phyloP scores from a whole-genome alignment of 2,329 filamentous ascomycete genomes.

The Colletotrichum karsti region DNA sequence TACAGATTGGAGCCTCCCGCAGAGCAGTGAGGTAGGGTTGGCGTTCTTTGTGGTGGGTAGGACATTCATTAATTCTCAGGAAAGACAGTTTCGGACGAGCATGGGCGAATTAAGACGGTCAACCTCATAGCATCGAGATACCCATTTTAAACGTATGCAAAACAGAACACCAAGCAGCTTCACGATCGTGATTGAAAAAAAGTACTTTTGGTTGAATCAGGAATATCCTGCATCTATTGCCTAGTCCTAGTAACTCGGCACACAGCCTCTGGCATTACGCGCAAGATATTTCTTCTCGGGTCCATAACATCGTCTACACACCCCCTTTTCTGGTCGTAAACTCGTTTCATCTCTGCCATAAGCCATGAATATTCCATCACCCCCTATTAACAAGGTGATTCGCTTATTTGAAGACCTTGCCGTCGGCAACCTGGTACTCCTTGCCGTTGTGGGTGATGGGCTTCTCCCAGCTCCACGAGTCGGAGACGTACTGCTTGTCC shows the following conservation, averaged over 20 bases:
- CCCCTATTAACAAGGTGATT: conserved; percentile 25
- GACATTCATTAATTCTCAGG: neutral
- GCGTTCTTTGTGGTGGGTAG: neutral
- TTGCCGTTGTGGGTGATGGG: conserved; percentile 83
- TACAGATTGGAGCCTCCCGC: conserved; percentile 18
- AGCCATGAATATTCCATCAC: conserved; percentile 40
- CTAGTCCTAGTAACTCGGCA: conserved; percentile 23
- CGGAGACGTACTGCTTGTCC: conserved; percentile 86
- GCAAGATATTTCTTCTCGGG: conserved; percentile 27
- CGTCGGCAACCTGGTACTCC: conserved; percentile 86
- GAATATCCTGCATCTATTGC: conserved; percentile 26
- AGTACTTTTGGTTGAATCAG: conserved; percentile 15
- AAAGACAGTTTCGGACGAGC: neutral
- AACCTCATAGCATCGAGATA: conserved; percentile 21
- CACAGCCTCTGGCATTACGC: conserved; percentile 28
- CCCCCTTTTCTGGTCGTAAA: conserved; percentile 30
- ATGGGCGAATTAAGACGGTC: neutral
- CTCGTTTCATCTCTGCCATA: conserved; percentile 40
- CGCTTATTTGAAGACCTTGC: conserved; percentile 98
- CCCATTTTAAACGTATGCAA: neutral
- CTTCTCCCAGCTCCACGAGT: conserved; percentile 93
- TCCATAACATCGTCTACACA: conserved; percentile 29
- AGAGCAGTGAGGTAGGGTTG: neutral
- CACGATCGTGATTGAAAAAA: neutral
- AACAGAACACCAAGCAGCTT: neutral